phyloP scores from a whole-genome alignment of 2,329 filamentous ascomycete genomes.

The Penicillium sp. region DNA sequence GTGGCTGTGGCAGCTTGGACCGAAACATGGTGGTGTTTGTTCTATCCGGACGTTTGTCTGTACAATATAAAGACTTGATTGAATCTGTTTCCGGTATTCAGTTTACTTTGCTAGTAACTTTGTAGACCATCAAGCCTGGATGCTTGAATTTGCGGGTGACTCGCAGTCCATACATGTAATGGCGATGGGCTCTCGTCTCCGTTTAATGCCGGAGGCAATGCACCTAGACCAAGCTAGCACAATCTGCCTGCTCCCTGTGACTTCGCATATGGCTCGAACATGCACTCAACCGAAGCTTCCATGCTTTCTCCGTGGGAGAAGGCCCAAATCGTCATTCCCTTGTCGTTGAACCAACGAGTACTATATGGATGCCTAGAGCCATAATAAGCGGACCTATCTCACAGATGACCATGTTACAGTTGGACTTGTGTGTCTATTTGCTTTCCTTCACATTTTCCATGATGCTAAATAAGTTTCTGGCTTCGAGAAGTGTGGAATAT shows the following conservation, averaged over 20 bases:
- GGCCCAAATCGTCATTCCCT: neutral
- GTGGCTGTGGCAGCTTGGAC: neutral
- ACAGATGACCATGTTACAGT: too few species aligned
- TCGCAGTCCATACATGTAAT: neutral
- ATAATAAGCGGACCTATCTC: too few species aligned
- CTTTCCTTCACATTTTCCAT: too few species aligned
- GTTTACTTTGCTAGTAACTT: neutral
- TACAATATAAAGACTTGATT: slow-evolving; percentile 8
- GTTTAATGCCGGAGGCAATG: neutral
- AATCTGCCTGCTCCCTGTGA: neutral
- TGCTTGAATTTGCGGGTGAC: neutral
- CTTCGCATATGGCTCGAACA: neutral
- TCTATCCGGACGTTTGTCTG: slow-evolving; percentile 5
- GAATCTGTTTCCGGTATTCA: neutral
- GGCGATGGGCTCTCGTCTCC: neutral
- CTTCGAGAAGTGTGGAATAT: too few species aligned
- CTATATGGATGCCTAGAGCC: too few species aligned
- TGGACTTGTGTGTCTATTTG: too few species aligned
- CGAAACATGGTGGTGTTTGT: neutral
- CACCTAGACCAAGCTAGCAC: neutral
- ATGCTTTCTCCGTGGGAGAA: neutral
- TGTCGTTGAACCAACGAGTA: neutral
- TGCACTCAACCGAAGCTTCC: neutral
- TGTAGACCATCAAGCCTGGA: neutral
- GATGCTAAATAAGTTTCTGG: too few species aligned